Base-by-base conservation (phyloP, 2,329 filamentous ascomycete genomes). In the Penicillium sp. region DNA sequence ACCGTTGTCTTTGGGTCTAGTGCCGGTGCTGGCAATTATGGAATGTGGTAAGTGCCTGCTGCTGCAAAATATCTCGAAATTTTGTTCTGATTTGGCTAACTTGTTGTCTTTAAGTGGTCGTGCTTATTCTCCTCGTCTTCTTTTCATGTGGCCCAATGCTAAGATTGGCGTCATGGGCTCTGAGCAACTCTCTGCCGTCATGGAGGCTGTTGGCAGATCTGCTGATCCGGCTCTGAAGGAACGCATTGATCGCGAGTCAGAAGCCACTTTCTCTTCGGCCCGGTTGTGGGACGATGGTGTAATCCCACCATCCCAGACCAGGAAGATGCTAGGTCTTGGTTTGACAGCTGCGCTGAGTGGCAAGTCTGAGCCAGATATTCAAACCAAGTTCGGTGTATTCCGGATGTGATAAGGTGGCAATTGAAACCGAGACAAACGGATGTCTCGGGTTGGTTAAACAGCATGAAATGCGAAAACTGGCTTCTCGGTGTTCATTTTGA, bases 141-240 rank as follows among this genome's bases (percentile, higher is more conserved):
- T 97, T 57, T 97, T 91, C 86, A 95, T 93, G 82, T 99, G 94
- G 94, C 94, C 94, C 39, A 96, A 96, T 65, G 92, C 94, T n/a
- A 89, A 90, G 69, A 91, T 96, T 48, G 91, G 90, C 31, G 92
- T 99, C 65, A 99, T 99, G 94, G 94, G 94, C 18, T 84, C 89
- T 39, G 93, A 97, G 76, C 93, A 97, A 78, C 81, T 99, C 34
- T 88, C 88, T 7, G 85, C 88, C 4, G 94, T 99, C 58, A 97
- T 99, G 94, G 90, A 92, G 76, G 90, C 92, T 2, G 93, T 99
- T 0, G 92, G 93, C 8, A 89, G 90, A 75, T 85, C 85, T 56
- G 87, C 86, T 1, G 92, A 97, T 70, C 89, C 90, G 0, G 88
- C 87, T 58, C 79, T 97, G 57, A 90, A 89, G 75, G 86, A 85